A percentile compares a stretch with the other conserved stretches of the same genome.
phyloP scores from a whole-genome alignment of 163 green algal genomes.

The Scenedesmus sp. region DNA sequence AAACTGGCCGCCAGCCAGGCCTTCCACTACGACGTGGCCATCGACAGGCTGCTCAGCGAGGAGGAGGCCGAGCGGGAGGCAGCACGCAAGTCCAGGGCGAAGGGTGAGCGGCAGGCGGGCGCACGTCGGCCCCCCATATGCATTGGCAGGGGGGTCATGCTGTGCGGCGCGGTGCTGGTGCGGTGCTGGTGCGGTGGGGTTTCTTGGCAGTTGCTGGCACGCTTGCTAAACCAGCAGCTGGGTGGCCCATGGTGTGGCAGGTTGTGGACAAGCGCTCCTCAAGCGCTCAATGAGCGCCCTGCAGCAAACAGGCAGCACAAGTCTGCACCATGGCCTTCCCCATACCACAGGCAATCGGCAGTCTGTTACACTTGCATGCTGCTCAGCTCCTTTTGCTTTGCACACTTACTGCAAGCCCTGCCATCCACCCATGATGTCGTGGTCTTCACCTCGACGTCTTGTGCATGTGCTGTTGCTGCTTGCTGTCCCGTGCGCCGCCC shows the following conservation, averaged over 20 bases:
- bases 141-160: too few relatives aligned
- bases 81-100: conserved; percentile 3
- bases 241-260: too few relatives aligned
- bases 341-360: too few relatives aligned
- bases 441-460: not conserved
- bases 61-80: not conserved
- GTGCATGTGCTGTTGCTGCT: not conserved
- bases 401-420: not conserved
- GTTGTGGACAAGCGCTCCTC: too few relatives aligned
- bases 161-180: too few relatives aligned
- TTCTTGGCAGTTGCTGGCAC: too few relatives aligned
- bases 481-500: not conserved
- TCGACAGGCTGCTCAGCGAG: conserved; percentile 26
- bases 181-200: not conserved
- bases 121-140: too few relatives aligned
- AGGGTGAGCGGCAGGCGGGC: not conserved
- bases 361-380: too few relatives aligned
- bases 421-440: not conserved
- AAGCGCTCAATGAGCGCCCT: too few relatives aligned
- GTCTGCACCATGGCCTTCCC: too few relatives aligned
- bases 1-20: conserved; percentile 32
- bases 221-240: too few relatives aligned
- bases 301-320: too few relatives aligned
- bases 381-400: not conserved
- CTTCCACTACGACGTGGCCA: conserved; percentile 56